Percentiles rank a stretch among this genome's conserved stretches.
These are phyloP conservation scores for Asterella californica DNA, from an alignment of 225 moss, liverwort and hornwort genomes.

Conservation along the genomic window DNA sequence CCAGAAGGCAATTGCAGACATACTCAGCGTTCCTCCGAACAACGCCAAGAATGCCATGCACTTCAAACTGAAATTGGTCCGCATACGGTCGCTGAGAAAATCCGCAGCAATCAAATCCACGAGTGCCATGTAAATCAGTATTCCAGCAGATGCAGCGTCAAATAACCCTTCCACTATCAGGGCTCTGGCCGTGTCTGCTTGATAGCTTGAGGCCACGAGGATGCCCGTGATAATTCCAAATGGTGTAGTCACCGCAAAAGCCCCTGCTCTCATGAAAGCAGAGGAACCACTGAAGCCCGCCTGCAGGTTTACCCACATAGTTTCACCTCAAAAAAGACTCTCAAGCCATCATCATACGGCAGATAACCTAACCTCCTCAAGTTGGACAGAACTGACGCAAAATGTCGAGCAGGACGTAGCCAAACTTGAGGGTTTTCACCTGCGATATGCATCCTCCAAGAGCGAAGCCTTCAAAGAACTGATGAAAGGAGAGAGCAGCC, in stretches of 20 bases:
- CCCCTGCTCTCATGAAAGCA: constrained; percentile 54
- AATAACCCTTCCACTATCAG: constrained; percentile 72
- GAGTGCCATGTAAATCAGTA: constrained; percentile 79
- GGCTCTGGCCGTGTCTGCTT: constrained; percentile 46
- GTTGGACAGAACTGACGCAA: not conserved
- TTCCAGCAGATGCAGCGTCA: constrained; percentile 80
- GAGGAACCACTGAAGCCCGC: constrained; percentile 51
- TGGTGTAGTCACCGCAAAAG: constrained; percentile 79
- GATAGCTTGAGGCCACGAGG: constrained; percentile 54
- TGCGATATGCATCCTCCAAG: constrained; percentile 88
- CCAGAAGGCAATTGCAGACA: constrained; percentile 88
- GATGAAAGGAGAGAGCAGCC: constrained; percentile 79
- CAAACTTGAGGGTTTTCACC: constrained; percentile 20
- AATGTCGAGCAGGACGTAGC: not conserved
- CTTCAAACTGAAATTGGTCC: constrained; percentile 49
- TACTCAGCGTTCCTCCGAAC: constrained; percentile 55
- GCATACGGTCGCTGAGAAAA: constrained; percentile 65
- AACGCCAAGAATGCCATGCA: constrained; percentile 51
- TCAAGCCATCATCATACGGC: not conserved
- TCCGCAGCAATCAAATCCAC: constrained; percentile 78
- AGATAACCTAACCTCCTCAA: not conserved
- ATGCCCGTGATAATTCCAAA: constrained; percentile 71
- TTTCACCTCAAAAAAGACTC: not conserved
- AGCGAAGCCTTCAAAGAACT: constrained; percentile 93
- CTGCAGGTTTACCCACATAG: constrained; percentile 27